Evolutionary conservation across 345 rosid species (phyloP), one percentile per base, ranked within the genome.

Genomic region (Ceriops decandra): DNA sequence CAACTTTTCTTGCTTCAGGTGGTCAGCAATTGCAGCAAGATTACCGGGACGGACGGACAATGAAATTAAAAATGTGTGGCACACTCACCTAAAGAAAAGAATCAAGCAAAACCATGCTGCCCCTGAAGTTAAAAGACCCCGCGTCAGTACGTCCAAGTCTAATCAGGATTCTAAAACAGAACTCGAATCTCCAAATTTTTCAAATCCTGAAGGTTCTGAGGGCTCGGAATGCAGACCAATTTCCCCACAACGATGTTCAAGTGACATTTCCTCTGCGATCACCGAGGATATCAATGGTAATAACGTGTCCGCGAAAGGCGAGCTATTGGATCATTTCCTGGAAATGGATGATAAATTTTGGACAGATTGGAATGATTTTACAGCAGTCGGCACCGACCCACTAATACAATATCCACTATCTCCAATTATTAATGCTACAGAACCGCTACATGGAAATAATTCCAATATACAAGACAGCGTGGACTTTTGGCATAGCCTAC

Each of bases 11-110:
- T 52, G 0, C 17, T 57, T 30, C 83, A 90, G 97, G 72, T 90
- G 97, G 97, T 88, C 97, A 32, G 86, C 95, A 30, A 90, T 90
- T 33, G 97, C 97, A 62, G 92, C 92, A 30, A 79, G 68, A 57
- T 76, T 90, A 60, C 97, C 92, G 7, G 97, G 95, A 72, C 67
- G 97, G 49, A 90, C 97, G 1, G 97, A 90, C 87, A 90, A 90
- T 15, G 93, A 88, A 77, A 90, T 90, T 15, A 90, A 90, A 74
- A 90, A 90, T 32, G 91, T 88, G 26, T 90, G 97, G 97, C 88
- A 90, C 62, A 90, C 92, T 64, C 89, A 87, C 73, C 72, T 90
- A 76, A 90, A 88, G 75, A 90, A 90, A 74, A 81, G 88, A 63
- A 62, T 85, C 11, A 72, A 78, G 54, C 81, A 88, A 68, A 66